Base-by-base conservation (phyloP, 768 basidiomycete species). In the Trametes gibbosa region DNA sequence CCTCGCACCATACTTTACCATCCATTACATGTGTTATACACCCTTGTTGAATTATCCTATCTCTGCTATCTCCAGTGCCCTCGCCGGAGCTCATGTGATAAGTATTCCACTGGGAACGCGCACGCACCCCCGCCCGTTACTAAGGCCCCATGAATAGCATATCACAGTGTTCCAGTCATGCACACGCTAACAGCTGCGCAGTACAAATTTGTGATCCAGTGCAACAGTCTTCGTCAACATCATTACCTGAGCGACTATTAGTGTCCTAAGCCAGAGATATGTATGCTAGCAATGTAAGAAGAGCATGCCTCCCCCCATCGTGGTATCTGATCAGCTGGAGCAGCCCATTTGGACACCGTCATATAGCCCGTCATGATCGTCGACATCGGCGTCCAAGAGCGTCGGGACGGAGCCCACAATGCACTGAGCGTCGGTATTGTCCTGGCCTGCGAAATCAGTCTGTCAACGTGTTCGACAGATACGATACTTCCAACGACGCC, bases 351-450 rank as follows among this genome's bases (percentile, higher is more conserved):
- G 46, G n/a, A 70, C 52, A 16, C 66, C 67, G 23, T 66, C 64
- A 35, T 68, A 70, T 2, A 67, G 69, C 3, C 69, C 69, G 56
- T 74, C 67, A 60, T 88, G 87, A 62, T 87, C 72, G n/a, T 55
- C 37, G 23, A 67, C 54, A 48, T 75, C 59, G 1, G 82, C 76
- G 7, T 74, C 74, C 29, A 82, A 79, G 58, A 89, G 74, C 25
- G 77, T 78, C 2, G 76, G 65, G 2, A 86, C 84, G 48, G 81
- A 81, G 1, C 84, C 86, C 16, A 77, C 77, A 10, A 68, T 77
- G 71, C 86, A 88, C 55, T 76, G 68, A 1, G 53, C 61, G 59
- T 76, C 80, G 7, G 77, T 66, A 65, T 89, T 88, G 56, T 89
- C 87, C 56, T 86, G 80, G 8, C 86, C 84, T 83, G 34, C 12